Evolutionary conservation across 1,139 yeast genomes (phyloP).

Genomic region (Geotrichum citri-aurantii): DNA sequence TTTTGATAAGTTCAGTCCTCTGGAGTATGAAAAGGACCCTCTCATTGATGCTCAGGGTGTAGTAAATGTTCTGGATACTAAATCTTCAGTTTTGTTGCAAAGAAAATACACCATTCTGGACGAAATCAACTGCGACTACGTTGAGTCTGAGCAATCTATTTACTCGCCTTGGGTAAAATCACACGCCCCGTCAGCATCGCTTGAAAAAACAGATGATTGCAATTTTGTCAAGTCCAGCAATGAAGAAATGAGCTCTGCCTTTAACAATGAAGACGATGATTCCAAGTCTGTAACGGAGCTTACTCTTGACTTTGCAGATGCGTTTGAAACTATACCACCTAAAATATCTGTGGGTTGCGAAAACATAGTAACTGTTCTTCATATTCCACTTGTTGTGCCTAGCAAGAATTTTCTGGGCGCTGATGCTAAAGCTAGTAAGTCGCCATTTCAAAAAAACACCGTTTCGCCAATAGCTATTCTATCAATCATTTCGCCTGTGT

Average conservation of each 20-base stretch:
- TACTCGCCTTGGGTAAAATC: slow-evolving; percentile 34
- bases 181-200: slow-evolving; percentile 35
- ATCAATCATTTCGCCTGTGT: slow-evolving; percentile 32
- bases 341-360: slow-evolving; percentile 22
- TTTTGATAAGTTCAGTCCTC: slow-evolving; percentile 28
- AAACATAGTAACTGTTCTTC: slow-evolving; percentile 31
- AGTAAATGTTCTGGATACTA: slow-evolving; percentile 29
- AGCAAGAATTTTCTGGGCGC: not conserved
- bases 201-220: slow-evolving; percentile 25
- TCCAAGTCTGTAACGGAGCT: slow-evolving; percentile 1
- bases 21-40: slow-evolving; percentile 34
- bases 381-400: slow-evolving; percentile 31
- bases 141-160: slow-evolving; percentile 32
- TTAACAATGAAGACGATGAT: slow-evolving; percentile 25
- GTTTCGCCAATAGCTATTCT: slow-evolving; percentile 34
- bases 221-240: slow-evolving; percentile 1
- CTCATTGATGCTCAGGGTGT: slow-evolving; percentile 33
- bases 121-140: slow-evolving; percentile 23
- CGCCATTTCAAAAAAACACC: not conserved
- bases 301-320: not conserved
- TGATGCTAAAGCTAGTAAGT: not conserved
- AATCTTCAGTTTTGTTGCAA: slow-evolving; percentile 29
- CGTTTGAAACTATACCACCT: not conserved
- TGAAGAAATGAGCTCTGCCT: slow-evolving; percentile 27
- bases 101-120: slow-evolving; percentile 25